Base-by-base conservation (phyloP, 352 stramenopile species). In the Aphanomyces astaci region DNA sequence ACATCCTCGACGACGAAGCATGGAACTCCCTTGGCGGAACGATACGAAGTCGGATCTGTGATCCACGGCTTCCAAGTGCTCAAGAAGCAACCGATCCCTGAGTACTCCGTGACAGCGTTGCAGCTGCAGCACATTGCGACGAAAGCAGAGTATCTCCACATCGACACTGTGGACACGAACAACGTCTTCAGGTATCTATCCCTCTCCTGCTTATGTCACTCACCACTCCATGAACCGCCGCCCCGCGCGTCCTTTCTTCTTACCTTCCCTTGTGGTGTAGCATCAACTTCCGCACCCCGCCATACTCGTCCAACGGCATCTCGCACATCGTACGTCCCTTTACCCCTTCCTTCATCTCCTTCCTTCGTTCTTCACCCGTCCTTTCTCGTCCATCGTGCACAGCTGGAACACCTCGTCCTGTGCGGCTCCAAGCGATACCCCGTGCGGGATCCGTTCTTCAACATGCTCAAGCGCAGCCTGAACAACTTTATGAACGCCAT, bases 401-500 rank as follows among this genome's bases (percentile, higher is more conserved):
- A 68, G 62, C 76, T 99, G 5, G 97, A 99, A 73, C 95, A 98
- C 73, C 96, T 87, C 13, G 86, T 96, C 40, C 79, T 98, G 19
- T 98, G 94, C 67, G 95, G 96, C 45, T 98, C 88, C 74, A 81
- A 95, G 52, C 97, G 97, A 67, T 99, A 97, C 76, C 96, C 93
- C 9, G 95, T 98, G 49, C 98, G 98, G 70, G 97, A 99, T 74
- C 97, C 97, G 48, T 99, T 99, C 76, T 97, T 99, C 53, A 98
- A 99, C 77, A 96, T 99, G 75, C 88, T 99, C 49, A 98, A 99
- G 80, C 96, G 96, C 71, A 97, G 82, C 63, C 82, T 99, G 10
- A 97, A 99, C 78, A 99, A 96, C 56, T 99, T 99, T 81, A 91
- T 99, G 78, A 99, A 99, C 81, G 97, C 97, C 15, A 97, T 99